Base-by-base conservation (phyloP, 73 alveolate genomes). In the Stentor roeselii region DNA sequence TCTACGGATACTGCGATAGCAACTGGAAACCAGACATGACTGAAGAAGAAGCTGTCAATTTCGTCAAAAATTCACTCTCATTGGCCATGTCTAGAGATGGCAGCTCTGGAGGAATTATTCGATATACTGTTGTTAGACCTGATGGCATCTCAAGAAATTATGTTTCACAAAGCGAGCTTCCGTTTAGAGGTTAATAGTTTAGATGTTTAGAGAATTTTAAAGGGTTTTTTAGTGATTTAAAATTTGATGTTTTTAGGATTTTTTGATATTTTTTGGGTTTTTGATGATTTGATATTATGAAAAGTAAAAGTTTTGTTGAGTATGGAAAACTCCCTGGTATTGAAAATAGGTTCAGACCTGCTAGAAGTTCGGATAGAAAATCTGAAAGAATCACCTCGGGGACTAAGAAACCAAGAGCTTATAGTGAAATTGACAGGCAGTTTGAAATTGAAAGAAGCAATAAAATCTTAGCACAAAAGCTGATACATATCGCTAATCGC, bases 21-120 rank as follows among this genome's bases (percentile, higher is more conserved):
- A 34, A 76, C 0, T 76, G 75, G 75, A 76, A 34, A 38, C 76
- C 75, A 76, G 78, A 34, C 21, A 38, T 76, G 84, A 76, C 40
- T 2, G 35, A 76, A 2, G 36, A 36, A 36, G 84, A 76, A 2
- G n/a, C 60, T 2, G 27, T 0, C 21, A 38, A 76, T 0, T 76
- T 76, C n/a, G 75, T 40, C 14, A 76, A 76, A 38, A 38, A 40
- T 21, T 75, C 76, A 32, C 31, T 76, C 6, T 15, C 78, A 27
- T 31, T 76, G 6, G 61, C 84, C 14, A 76, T 76, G 61, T 15
- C 84, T n/a, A 76, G 84, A 76, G 84, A 76, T 76, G 84, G 80
- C 21, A 31, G 80, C n/a, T 67, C 80, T 67, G 80, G 80, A 67
- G 80, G 80, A 0, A 21, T 21, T 67, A 31, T 14, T 21, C 21